These are phyloP conservation scores for Fusarium udum DNA, from an alignment of 2,329 filamentous ascomycete species.

Conservation along the genomic window DNA sequence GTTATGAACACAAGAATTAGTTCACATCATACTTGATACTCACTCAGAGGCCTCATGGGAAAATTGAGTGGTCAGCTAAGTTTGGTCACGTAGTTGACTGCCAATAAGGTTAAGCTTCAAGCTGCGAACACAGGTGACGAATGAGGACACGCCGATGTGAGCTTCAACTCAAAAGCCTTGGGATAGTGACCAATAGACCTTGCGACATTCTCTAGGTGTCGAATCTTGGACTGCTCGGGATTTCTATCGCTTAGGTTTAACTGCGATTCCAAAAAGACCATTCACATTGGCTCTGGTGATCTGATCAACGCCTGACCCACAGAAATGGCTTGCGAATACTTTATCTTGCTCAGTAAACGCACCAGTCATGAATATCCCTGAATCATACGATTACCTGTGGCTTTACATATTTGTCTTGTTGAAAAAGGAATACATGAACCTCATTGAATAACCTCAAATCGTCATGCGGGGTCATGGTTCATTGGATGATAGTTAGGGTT, in stretches of 20 bases:
- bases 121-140: not conserved
- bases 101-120: not conserved
- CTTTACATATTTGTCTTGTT: not conserved
- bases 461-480: too few relatives aligned
- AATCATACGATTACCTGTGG: not conserved
- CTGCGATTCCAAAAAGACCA: too few relatives aligned
- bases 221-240: not conserved
- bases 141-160: not conserved
- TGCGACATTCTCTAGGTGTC: too few relatives aligned
- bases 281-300: not conserved
- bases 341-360: not conserved
- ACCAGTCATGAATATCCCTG: too few relatives aligned
- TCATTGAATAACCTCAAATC: too few relatives aligned
- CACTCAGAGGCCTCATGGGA: fast-evolving
- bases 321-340: fast-evolving
- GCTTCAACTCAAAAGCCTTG: not conserved
- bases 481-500: too few relatives aligned
- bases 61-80: not conserved
- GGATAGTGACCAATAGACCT: not conserved
- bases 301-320: fast-evolving
- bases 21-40: too few relatives aligned
- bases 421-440: not conserved
- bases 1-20: fast-evolving
- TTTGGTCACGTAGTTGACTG: too few relatives aligned
- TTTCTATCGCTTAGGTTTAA: not conserved